These are phyloP conservation scores for Vicia villosa DNA, from an alignment of 306 rosid genomes.

Conservation along the genomic window DNA sequence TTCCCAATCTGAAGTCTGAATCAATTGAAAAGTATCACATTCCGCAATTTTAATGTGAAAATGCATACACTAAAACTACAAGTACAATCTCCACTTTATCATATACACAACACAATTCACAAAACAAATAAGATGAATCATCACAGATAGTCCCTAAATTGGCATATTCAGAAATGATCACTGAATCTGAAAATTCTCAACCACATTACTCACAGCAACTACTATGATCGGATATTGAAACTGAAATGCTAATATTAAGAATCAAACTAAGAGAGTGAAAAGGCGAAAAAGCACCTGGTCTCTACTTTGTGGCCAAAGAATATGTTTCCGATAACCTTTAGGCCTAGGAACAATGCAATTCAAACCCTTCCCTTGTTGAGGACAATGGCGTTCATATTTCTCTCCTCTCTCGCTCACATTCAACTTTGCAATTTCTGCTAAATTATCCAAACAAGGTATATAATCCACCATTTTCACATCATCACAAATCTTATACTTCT, in stretches of 20 bases:
- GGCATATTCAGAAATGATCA: background rate
- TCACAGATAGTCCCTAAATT: background rate
- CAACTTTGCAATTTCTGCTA: conserved; percentile 43
- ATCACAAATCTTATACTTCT: conserved; percentile 53
- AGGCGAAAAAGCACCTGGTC: conserved; percentile 29
- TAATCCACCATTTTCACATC: conserved; percentile 60
- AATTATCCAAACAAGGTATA: conserved; percentile 83
- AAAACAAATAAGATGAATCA: background rate
- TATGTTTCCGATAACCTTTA: conserved; percentile 54
- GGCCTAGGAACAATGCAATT: conserved; percentile 74
- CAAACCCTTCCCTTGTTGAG: conserved; percentile 49
- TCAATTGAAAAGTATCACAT: conserved; percentile 14
- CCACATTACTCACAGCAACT: background rate
- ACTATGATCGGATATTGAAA: background rate
- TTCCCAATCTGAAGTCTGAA: conserved; percentile 17
- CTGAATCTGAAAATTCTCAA: background rate
- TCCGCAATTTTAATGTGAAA: conserved; percentile 4
- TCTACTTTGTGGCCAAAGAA: conserved; percentile 83
- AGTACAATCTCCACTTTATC: background rate
- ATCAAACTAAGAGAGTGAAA: background rate
- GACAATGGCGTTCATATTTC: conserved; percentile 81
- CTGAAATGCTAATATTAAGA: background rate
- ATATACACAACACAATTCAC: background rate
- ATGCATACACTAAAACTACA: background rate
- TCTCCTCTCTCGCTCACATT: conserved; percentile 54